Base-by-base conservation (phyloP, 2,329 filamentous ascomycete species). In the Fusarium euwallaceae region DNA sequence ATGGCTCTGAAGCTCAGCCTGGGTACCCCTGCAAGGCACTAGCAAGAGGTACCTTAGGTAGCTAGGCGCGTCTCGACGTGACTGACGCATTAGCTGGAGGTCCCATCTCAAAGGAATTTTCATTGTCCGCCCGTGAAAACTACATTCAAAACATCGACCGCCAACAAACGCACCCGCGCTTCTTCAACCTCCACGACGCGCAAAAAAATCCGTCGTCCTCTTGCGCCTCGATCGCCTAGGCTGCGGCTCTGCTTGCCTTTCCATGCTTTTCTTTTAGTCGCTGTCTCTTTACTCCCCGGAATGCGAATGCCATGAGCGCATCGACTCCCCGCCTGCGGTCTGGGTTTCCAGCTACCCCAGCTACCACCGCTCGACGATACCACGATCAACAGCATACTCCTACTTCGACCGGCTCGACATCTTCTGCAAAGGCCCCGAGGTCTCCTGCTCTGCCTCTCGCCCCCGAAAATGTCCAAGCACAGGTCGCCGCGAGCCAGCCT, bases 281-380 rank as follows among this genome's bases (percentile, higher is more conserved):
- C 69, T 9, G 59, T 45, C 62, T 61, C 36, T 71, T 66, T 43
- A 80, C 78, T 80, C 78, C 80, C 80, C 86, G 86, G 84, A 84
- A 92, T 93, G 91, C 91, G 85, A 96, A 92, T 93, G 91, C 91
- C 85, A 96, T 96, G 94, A 94, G 91, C 90, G 89, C 64, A 64
- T 68, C 88, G 84, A 97, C 94, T 87, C 94, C 92, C 85, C 93
- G 92, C 86, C 88, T 95, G 86, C 91, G 92, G 86, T 95, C 93
- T 88, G 93, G 93, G 81, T 97, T 92, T 82, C 94, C 94, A 82
- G 87, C 91, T 80, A 95, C 94, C 78, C 94, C 94, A 80, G 88
- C 87, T 78, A 86, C 86, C 77, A 80, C 82, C 73, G 84, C 82
- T 80, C 80, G 80, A 80, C 80, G 81, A 77, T 77, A 79, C 58